These are phyloP conservation scores for Metschnikowia lachancei DNA, from an alignment of 805 yeast genomes.

Conservation along the genomic window DNA sequence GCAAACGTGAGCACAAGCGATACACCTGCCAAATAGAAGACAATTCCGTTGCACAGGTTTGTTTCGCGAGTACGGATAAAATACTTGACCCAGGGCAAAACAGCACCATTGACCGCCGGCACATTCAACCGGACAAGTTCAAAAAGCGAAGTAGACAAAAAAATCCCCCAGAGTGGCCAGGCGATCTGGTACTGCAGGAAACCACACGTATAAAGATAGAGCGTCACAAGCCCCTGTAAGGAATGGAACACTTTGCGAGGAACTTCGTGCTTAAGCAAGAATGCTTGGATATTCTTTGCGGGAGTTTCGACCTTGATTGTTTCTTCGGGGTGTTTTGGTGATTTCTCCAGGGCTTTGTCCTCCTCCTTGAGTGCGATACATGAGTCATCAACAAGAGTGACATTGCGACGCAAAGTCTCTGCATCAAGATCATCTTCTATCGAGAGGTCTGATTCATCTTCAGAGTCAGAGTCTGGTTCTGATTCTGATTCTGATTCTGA, in stretches of 20 bases:
- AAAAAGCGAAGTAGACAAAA: slow-evolving; percentile 53
- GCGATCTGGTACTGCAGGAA: slow-evolving; percentile 55
- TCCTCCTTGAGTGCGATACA: slow-evolving; percentile 8
- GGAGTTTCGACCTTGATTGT: no score
- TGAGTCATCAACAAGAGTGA: slow-evolving; percentile 7
- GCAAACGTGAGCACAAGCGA: slow-evolving; percentile 64
- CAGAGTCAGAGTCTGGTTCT: neutral
- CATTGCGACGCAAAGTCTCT: neutral
- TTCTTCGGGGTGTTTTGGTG: neutral
- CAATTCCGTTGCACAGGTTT: slow-evolving; percentile 71
- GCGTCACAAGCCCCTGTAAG: slow-evolving; percentile 79
- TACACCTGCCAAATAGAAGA: slow-evolving; percentile 83
- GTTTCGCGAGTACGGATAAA: slow-evolving; percentile 84
- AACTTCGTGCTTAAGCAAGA: slow-evolving; percentile 76
- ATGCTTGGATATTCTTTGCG: slow-evolving; percentile 8
- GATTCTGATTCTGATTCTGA: neutral
- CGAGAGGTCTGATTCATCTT: neutral
- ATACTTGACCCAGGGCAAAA: slow-evolving; percentile 70
- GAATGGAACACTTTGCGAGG: slow-evolving; percentile 88
- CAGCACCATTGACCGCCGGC: slow-evolving; percentile 59
- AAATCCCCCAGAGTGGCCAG: slow-evolving; percentile 53
- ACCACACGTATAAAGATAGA: slow-evolving; percentile 68
- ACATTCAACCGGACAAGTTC: slow-evolving; percentile 68
- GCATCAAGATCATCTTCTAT: neutral
- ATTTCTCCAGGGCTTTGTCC: neutral